Conservation (phyloP, 2,329 filamentous ascomycete species). For the Epichloe gansuensis region DNA sequence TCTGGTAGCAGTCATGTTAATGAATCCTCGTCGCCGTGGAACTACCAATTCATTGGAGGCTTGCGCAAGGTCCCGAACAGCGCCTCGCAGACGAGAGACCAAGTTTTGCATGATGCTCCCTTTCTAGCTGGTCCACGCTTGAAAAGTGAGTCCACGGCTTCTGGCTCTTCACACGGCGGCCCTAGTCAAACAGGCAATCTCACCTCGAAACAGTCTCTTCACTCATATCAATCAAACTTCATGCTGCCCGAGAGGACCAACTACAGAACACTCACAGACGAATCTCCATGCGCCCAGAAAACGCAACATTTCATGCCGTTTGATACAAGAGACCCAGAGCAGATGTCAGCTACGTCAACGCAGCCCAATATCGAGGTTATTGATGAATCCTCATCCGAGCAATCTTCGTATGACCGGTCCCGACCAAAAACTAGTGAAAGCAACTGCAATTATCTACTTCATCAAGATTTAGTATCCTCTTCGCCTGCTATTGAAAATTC, state of each 20-base stretch:
- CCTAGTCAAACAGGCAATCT: neutral
- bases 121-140: neutral
- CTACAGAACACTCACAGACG: constrained; percentile 36
- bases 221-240: constrained; percentile 24
- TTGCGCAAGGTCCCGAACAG: constrained; percentile 34
- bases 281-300: neutral
- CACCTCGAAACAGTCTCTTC: constrained; percentile 14
- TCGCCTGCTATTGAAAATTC: neutral
- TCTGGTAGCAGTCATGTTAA: constrained; percentile 9
- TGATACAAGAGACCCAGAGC: constrained; percentile 21
- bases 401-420: constrained; percentile 23
- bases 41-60: constrained; percentile 41
- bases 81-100: neutral
- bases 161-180: neutral
- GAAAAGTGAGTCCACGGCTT: neutral
- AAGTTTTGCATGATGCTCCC: neutral
- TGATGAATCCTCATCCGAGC: constrained; percentile 33
- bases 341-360: constrained; percentile 28
- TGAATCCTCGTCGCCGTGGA: constrained; percentile 31
- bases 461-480: constrained; percentile 28
- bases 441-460: constrained; percentile 41
- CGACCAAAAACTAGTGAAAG: constrained; percentile 25
- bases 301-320: neutral
- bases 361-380: constrained; percentile 39
- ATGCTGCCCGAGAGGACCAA: constrained; percentile 39